Conservation (phyloP, 352 stramenopile species). For the Pythium periplocum region DNA sequence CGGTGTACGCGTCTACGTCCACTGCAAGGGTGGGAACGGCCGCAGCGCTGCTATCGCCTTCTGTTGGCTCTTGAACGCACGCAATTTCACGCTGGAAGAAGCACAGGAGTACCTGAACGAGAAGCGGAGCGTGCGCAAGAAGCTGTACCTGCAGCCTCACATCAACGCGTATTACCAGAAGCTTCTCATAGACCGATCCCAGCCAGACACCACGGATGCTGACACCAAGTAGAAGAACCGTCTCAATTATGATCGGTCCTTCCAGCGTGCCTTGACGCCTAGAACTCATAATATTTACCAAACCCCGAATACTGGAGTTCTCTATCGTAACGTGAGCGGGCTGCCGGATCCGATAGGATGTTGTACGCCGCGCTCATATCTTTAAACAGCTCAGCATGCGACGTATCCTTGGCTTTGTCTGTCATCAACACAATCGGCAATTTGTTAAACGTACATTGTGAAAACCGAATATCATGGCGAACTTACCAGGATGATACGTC, state of each 20-base stretch:
- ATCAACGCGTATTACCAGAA: constrained; percentile 72
- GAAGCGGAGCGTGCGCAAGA: constrained; percentile 87
- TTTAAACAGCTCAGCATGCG: constrained; percentile 73
- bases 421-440: constrained; percentile 8
- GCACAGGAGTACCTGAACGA: constrained; percentile 87
- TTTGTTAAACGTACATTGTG: too few species aligned
- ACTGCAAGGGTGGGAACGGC: constrained; percentile 95
- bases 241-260: neutral
- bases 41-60: constrained; percentile 89
- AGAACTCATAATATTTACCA: constrained; percentile 40
- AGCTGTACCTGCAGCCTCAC: constrained; percentile 86
- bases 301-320: constrained; percentile 61
- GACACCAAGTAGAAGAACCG: constrained; percentile 4
- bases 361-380: constrained; percentile 84
- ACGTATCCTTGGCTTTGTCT: constrained; percentile 72
- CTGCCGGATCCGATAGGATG: constrained; percentile 58
- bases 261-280: neutral
- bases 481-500: constrained; percentile 77
- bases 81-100: constrained; percentile 65
- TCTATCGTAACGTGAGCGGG: constrained; percentile 66
- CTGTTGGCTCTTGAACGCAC: constrained; percentile 84
- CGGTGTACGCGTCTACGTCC: constrained; percentile 92
- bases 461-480: neutral
- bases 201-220: constrained; percentile 19
- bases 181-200: constrained; percentile 14